Evolutionary conservation across 306 rosid genomes (phyloP).

Genomic region (Inga laurina): DNA sequence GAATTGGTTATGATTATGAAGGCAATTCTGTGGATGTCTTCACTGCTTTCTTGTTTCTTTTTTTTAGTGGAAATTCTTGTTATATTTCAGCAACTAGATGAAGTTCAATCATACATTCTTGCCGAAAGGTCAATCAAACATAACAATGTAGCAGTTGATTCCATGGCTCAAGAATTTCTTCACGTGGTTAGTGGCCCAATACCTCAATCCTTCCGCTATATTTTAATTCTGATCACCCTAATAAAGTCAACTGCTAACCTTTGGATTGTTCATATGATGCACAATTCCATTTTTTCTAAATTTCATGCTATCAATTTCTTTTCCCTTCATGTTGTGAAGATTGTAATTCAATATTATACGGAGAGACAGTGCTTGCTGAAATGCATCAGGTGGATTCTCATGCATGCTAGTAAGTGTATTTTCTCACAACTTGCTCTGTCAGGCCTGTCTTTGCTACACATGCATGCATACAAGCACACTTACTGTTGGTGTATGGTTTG

Average conservation of each 20-base stretch:
- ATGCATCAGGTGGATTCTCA: slow-evolving; percentile 78
- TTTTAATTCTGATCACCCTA: not conserved
- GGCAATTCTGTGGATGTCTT: slow-evolving; percentile 8
- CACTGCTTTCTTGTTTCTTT: not conserved
- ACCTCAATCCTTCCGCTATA: slow-evolving; percentile 15
- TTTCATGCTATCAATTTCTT: slow-evolving; percentile 18
- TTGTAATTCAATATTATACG: slow-evolving; percentile 70
- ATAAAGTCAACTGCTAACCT: slow-evolving; percentile 13
- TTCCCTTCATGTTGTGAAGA: slow-evolving; percentile 48
- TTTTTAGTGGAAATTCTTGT: slow-evolving; percentile 16
- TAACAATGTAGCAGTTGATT: slow-evolving; percentile 51
- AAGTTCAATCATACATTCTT: slow-evolving; percentile 85
- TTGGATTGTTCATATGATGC: slow-evolving; percentile 4
- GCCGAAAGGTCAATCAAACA: slow-evolving; percentile 60
- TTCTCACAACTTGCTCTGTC: slow-evolving; percentile 21
- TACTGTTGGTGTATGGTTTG: slow-evolving; percentile 27
- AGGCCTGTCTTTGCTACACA: slow-evolving; percentile 22
- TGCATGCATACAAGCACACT: not conserved
- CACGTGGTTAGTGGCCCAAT: slow-evolving; percentile 66
- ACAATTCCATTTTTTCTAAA: not conserved
- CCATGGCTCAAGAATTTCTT: slow-evolving; percentile 53
- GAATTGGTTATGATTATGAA: not conserved
- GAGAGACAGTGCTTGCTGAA: slow-evolving; percentile 96
- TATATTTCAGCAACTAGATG: slow-evolving; percentile 71
- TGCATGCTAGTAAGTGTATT: slow-evolving; percentile 77